Base-by-base conservation (phyloP, 1,284 basidiomycete species). In the Cystobasidiaceae sp. region DNA sequence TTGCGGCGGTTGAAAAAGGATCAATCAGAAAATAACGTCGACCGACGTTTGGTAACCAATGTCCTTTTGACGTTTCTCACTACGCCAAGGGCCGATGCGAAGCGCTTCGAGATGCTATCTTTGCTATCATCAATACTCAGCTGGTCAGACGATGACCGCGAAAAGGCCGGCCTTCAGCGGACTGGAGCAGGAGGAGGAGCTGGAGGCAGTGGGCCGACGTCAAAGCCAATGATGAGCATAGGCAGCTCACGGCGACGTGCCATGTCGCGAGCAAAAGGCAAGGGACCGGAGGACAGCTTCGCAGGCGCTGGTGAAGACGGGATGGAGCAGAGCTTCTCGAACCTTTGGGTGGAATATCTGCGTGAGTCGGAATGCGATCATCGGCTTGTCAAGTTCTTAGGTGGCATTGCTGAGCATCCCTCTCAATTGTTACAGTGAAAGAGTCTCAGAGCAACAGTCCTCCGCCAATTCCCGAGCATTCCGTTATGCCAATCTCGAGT, bases 61-160 rank as follows among this genome's bases (percentile, higher is more conserved):
- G 85, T 98, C 46, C 79, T 99, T 9, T 81, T 98, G n/a, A 86
- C 86, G 0, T 99, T 97, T 80, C 81, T 99, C 55, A 84, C 83
- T 7, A 93, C 92, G 0, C 90, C 93, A 8, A 85, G 96, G 8
- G 88, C 86, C 23, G 94, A 99, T 77, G 80, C 86, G 23, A 98
- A 98, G 76, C 85, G 94, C 5, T 99, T 94, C 76, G 96, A 99
- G 79, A 97, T 98, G 87, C 83, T 99, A 11, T 82, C 84, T 1
- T 81, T 99, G 0, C 83, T 99, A 4, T 83, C 89, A 1, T 89
- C 90, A 4, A 87, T 99, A 52, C 82, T 99, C 13, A 85, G 84
- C 3, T 99, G 96, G 94, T 82, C 83, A 49, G 93, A 97, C 67
- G 80, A 82, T 41, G 93, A 98, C 78, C 84, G 90, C 33, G 91